Conservation (phyloP, 202 grass and related monocot genomes). For the Schoenoplectus triqueter region DNA sequence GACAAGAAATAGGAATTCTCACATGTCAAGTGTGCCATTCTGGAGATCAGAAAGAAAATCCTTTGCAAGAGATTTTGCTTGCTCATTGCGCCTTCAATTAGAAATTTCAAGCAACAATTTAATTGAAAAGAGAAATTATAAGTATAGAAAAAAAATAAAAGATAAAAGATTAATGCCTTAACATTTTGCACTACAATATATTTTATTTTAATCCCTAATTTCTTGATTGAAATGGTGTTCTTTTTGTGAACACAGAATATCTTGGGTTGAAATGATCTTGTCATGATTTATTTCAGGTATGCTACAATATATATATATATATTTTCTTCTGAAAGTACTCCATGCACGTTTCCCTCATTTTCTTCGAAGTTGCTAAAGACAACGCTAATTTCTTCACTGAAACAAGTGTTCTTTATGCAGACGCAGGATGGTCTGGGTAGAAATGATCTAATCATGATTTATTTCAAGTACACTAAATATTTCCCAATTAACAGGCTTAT, state of each 20-base stretch:
- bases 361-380: neutral
- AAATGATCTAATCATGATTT: neutral
- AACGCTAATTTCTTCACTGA: neutral
- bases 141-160: slow-evolving; percentile 5
- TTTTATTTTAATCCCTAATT: no score
- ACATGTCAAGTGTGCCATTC: slow-evolving; percentile 92
- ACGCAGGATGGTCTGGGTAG: neutral
- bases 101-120: neutral
- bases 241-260: no score
- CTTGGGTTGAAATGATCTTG: no score
- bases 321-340: slow-evolving; percentile 8
- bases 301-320: no score
- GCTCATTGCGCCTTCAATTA: slow-evolving; percentile 76
- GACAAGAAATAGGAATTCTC: slow-evolving; percentile 41
- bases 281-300: no score
- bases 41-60: slow-evolving; percentile 94
- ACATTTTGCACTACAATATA: slow-evolving; percentile 3
- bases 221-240: no score
- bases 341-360: neutral
- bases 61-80: slow-evolving; percentile 60
- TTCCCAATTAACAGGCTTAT: neutral
- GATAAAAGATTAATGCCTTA: neutral
- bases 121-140: slow-evolving; percentile 11
- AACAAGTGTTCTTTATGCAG: neutral
- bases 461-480: slow-evolving; percentile 1